Evolutionary conservation across 1,284 basidiomycete genomes (phyloP).

Genomic region (Ceratobasidium sp.): DNA sequence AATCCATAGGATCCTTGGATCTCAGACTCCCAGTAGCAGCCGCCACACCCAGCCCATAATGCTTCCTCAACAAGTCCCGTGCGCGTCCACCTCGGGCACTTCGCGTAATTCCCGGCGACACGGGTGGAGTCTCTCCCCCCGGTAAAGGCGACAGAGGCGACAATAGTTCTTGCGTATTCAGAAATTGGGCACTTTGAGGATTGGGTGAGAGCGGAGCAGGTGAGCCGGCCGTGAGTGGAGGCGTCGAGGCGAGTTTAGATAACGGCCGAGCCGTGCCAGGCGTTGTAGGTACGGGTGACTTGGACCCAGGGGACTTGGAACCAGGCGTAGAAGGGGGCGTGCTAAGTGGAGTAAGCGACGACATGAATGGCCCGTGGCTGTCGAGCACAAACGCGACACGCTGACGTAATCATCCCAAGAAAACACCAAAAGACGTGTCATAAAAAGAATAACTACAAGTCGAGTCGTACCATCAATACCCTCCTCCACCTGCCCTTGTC

Average conservation of each 20-base stretch:
- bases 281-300: background rate
- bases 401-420: slow-evolving; percentile 13
- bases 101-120: slow-evolving; percentile 13
- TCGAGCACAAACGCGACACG: background rate
- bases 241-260: slow-evolving; percentile 25
- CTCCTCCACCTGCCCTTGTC: slow-evolving; percentile 21
- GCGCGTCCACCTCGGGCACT: slow-evolving; percentile 56
- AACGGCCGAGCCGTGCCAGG: slow-evolving; percentile 24
- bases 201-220: background rate
- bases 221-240: slow-evolving; percentile 29
- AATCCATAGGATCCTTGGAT: slow-evolving; percentile 75
- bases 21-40: slow-evolving; percentile 65
- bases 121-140: slow-evolving; percentile 10
- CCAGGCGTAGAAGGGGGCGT: slow-evolving; percentile 20
- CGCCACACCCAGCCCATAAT: slow-evolving; percentile 79
- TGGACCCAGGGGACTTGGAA: background rate
- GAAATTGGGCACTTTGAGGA: background rate
- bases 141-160: slow-evolving; percentile 11
- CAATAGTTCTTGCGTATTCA: slow-evolving; percentile 1
- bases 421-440: background rate
- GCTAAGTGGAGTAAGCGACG: slow-evolving; percentile 13
- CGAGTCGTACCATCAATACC: background rate
- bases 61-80: slow-evolving; percentile 76
- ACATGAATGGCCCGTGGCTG: slow-evolving; percentile 11
- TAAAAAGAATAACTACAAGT: background rate